phyloP scores from a whole-genome alignment of 2,329 filamentous ascomycete genomes.

The Ceratocystis papillata region DNA sequence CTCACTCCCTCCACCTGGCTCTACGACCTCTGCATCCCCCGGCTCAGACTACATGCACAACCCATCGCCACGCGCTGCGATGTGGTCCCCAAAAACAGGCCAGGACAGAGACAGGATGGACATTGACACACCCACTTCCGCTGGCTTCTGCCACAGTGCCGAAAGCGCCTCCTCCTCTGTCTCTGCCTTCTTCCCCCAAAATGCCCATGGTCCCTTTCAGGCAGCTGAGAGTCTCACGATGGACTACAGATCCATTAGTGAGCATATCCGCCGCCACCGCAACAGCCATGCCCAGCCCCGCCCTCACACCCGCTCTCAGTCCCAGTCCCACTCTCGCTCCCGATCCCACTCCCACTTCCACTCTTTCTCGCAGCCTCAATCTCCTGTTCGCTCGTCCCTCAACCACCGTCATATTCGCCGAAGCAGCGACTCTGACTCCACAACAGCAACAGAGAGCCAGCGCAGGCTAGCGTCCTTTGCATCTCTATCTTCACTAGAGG shows the following conservation, averaged over 20 bases:
- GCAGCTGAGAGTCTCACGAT: not conserved
- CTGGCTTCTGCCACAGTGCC: not conserved
- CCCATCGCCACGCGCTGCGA: not conserved
- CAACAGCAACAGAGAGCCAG: not conserved
- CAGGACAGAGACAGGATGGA: constrained; percentile 3
- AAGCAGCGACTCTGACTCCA: constrained; percentile 1
- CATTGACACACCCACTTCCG: not conserved
- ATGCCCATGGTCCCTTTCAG: not conserved
- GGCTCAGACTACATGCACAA: constrained; percentile 9
- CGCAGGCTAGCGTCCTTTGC: not conserved
- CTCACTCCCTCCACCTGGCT: not conserved
- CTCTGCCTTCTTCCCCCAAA: not conserved
- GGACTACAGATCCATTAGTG: not conserved
- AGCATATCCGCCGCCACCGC: not conserved
- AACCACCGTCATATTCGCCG: not conserved
- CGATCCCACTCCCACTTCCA: not conserved
- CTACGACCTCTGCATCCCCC: not conserved
- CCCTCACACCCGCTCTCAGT: not conserved
- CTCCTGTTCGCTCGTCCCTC: not conserved
- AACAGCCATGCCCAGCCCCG: not conserved
- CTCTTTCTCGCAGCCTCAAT: constrained; percentile 1
- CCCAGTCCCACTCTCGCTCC: not conserved
- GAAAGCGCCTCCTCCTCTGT: not conserved
- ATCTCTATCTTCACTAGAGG: not conserved
- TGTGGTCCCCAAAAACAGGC: not conserved